A percentile compares a stretch with the other conserved stretches of the same genome.
Conservation (phyloP, 306 rosid species). For the Cucumis melo region DNA sequence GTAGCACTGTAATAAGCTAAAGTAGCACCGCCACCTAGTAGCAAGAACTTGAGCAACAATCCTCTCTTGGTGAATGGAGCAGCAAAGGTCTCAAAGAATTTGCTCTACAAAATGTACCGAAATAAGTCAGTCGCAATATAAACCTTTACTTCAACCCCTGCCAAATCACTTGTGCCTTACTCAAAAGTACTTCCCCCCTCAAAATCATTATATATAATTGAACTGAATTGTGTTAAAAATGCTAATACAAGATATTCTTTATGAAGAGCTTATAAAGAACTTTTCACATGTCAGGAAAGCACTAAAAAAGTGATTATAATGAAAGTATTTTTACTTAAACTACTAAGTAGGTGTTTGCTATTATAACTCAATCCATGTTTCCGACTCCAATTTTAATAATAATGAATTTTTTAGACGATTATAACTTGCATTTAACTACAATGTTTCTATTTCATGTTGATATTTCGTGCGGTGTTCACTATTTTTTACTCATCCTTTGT, state of each 20-base stretch:
- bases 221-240: not conserved
- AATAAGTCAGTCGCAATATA: not conserved
- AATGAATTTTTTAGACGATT: too few species aligned
- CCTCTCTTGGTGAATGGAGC: conserved; percentile 99
- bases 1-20: conserved; percentile 78
- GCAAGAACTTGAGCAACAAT: conserved; percentile 77
- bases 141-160: not conserved
- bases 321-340: not conserved
- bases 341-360: too few species aligned
- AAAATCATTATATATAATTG: not conserved
- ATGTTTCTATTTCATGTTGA: too few species aligned
- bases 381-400: too few species aligned
- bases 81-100: conserved; percentile 94
- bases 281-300: not conserved
- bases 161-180: not conserved
- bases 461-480: too few species aligned
- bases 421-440: too few species aligned
- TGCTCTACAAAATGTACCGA: conserved; percentile 42
- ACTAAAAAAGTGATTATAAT: not conserved
- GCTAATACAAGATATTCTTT: not conserved
- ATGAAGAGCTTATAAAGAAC: not conserved
- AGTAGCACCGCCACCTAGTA: conserved; percentile 81
- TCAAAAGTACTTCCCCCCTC: not conserved
- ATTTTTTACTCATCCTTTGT: too few species aligned
- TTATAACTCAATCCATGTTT: too few species aligned